Percentiles rank a stretch among this genome's conserved stretches.
phyloP scores from a whole-genome alignment of 169 alveolate species.

The Eimeria tenella region DNA sequence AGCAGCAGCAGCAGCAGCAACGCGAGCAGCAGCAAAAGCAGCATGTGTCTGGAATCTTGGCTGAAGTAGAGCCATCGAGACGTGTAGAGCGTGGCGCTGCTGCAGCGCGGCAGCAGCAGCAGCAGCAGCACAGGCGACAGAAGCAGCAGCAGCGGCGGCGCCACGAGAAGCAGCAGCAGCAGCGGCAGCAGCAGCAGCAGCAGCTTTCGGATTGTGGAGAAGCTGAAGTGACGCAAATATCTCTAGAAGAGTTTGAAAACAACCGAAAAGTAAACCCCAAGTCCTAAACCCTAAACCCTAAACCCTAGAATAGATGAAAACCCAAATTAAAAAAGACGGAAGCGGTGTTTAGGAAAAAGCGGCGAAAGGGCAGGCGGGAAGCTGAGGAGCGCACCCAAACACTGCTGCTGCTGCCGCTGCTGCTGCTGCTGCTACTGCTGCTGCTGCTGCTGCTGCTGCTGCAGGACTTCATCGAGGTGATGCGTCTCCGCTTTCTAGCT shows the following conservation, averaged over 20 bases:
- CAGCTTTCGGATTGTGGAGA: background rate
- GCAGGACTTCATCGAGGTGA: background rate
- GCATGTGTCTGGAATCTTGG: background rate
- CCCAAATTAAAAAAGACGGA: no score
- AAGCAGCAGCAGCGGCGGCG: no score
- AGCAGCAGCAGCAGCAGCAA: constrained; percentile 29
- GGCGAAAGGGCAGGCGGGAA: no score
- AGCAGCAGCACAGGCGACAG: background rate
- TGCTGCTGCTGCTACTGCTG: no score
- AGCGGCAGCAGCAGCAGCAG: no score
- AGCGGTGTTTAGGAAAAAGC: no score
- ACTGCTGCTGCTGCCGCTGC: no score
- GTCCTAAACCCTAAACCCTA: no score
- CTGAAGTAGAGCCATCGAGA: background rate
- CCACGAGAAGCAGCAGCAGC: no score
- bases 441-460: background rate
- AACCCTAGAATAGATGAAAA: no score
- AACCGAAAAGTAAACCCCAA: background rate
- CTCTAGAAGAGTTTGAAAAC: background rate
- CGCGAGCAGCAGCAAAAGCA: constrained; percentile 20
- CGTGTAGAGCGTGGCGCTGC: background rate
- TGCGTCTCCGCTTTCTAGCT: background rate
- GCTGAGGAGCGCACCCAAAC: no score
- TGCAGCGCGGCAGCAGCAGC: background rate
- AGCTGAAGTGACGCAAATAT: background rate